These are phyloP conservation scores for Monosporascus sp. DNA, from an alignment of 2,329 filamentous ascomycete species.

Conservation along the genomic window DNA sequence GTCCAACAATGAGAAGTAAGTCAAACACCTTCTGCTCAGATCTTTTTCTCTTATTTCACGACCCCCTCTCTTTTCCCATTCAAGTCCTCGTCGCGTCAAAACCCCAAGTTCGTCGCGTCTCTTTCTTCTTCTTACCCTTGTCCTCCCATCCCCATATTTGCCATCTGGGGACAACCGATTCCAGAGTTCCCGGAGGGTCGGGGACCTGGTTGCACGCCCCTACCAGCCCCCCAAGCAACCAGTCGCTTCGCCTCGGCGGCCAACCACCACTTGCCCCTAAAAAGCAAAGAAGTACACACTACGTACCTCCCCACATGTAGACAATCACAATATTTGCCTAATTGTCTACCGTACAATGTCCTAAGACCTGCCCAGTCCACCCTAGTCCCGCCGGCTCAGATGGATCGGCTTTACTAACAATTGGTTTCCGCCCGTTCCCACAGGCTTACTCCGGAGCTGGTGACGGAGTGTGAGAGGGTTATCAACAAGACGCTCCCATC, in stretches of 20 bases:
- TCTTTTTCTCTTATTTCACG: conserved; percentile 1
- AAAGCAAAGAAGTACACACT: not conserved
- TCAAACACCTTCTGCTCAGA: conserved; percentile 16
- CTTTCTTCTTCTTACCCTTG: conserved; percentile 3
- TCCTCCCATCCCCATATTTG: conserved; percentile 2
- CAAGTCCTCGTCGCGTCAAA: not conserved
- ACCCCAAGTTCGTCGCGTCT: not conserved
- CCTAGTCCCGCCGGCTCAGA: conserved; percentile 13
- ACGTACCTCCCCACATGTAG: not conserved
- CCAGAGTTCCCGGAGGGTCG: not conserved
- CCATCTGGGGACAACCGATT: conserved; percentile 1
- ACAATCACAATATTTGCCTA: not conserved
- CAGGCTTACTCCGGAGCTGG: conserved; percentile 51
- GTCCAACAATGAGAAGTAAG: conserved; percentile 50
- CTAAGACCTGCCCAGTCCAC: conserved; percentile 6
- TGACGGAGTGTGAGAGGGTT: conserved; percentile 55
- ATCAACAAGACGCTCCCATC: conserved; percentile 56
- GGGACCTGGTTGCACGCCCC: not conserved
- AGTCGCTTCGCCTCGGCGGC: not conserved
- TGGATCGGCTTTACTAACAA: conserved; percentile 19
- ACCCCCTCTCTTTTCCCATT: conserved; percentile 3
- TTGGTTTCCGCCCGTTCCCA: conserved; percentile 14
- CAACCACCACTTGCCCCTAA: not conserved
- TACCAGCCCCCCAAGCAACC: not conserved
- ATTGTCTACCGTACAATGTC: not conserved